Conservation (phyloP, 177 flowering plant species). For the Vitis hybrid region DNA sequence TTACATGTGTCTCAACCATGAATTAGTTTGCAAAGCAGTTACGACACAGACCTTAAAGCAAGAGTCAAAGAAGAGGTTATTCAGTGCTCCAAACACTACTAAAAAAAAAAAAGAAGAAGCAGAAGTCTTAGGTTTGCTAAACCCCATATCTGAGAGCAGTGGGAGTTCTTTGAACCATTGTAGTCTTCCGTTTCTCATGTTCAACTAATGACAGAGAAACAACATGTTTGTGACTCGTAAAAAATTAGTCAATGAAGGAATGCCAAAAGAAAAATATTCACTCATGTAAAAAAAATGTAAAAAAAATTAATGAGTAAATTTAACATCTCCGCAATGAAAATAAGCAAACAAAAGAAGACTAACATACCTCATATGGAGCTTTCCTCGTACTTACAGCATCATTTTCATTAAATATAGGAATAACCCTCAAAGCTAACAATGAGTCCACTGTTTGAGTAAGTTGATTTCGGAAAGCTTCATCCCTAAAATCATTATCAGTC, state of each 20-base stretch:
- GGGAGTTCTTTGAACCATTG: not conserved
- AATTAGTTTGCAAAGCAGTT: not conserved
- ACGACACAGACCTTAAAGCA: not conserved
- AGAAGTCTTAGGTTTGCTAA: too few relatives aligned
- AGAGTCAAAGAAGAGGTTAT: not conserved
- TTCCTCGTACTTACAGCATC: slow-evolving; percentile 92
- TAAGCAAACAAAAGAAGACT: not conserved
- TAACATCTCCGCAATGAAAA: not conserved
- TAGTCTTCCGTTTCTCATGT: not conserved
- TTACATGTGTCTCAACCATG: not conserved
- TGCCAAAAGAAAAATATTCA: not conserved
- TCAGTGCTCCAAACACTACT: too few relatives aligned
- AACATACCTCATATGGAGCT: slow-evolving; percentile 90
- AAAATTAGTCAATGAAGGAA: not conserved
- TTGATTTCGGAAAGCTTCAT: slow-evolving; percentile 72
- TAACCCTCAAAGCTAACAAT: slow-evolving; percentile 60
- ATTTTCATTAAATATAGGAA: slow-evolving; percentile 96
- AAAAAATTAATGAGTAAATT: not conserved
- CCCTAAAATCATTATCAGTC: slow-evolving; percentile 88
- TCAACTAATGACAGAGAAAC: not conserved
- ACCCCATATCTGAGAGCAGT: too few relatives aligned
- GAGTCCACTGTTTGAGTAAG: slow-evolving; percentile 72
- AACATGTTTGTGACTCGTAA: not conserved
- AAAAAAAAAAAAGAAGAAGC: too few relatives aligned
- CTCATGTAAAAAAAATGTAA: not conserved